A percentile compares a stretch with the other conserved stretches of the same genome.
Evolutionary conservation across 1,284 basidiomycete genomes (phyloP).

Genomic region (Apiotrichum porosum): DNA sequence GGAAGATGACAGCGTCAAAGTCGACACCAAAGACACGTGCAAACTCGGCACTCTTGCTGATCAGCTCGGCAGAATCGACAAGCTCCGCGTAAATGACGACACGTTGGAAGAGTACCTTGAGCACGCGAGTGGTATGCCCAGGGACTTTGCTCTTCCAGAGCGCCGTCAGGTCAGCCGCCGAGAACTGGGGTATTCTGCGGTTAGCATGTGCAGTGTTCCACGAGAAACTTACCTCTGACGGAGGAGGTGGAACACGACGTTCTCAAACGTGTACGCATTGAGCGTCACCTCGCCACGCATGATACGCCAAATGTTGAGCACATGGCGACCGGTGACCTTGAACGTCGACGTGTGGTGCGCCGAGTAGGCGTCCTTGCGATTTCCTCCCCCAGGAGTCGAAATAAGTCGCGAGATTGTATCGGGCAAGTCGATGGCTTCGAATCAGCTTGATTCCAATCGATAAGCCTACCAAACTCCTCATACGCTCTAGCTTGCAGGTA

Average conservation of each 20-base stretch:
- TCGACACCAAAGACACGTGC: constrained; percentile 95
- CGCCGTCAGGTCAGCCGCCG: constrained; percentile 60
- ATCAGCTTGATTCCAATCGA: too few species aligned
- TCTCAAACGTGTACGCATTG: constrained; percentile 82
- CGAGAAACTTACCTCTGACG: constrained; percentile 59
- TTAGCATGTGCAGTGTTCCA: not conserved
- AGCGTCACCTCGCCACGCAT: constrained; percentile 80
- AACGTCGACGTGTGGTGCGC: constrained; percentile 73
- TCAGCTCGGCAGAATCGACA: constrained; percentile 69
- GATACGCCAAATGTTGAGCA: constrained; percentile 87
- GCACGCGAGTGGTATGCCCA: constrained; percentile 55
- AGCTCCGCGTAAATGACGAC: constrained; percentile 68
- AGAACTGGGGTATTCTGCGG: constrained; percentile 70
- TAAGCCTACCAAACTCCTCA: constrained; percentile 56
- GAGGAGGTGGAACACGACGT: constrained; percentile 75
- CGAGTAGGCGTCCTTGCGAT: constrained; percentile 65
- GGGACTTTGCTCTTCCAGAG: constrained; percentile 66
- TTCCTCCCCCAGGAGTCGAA: constrained; percentile 37
- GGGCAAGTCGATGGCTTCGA: too few species aligned
- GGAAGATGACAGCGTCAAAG: constrained; percentile 88
- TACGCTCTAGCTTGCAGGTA: constrained; percentile 69
- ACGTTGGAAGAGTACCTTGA: constrained; percentile 63
- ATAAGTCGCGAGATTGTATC: constrained; percentile 67
- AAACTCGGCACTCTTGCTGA: constrained; percentile 90
- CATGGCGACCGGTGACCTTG: constrained; percentile 79